Conservation (phyloP, 129 eudicot genomes). For the Centrapalus pauciflorus region DNA sequence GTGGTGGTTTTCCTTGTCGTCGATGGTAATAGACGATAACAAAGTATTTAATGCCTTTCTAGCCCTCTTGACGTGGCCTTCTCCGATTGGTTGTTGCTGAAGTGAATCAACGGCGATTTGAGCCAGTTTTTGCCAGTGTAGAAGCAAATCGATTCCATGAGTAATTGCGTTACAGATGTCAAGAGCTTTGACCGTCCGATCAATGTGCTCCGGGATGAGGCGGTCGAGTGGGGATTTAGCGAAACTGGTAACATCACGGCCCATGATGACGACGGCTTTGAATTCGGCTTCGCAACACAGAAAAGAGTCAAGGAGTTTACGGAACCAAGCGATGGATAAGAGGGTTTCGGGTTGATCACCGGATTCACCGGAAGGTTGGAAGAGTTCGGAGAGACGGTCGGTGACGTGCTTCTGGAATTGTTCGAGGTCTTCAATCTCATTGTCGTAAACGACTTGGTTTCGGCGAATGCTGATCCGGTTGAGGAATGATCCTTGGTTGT, state of each 20-base stretch:
- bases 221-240: slow-evolving; percentile 78
- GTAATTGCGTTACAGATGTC: slow-evolving; percentile 77
- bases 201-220: slow-evolving; percentile 64
- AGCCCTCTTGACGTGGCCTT: slow-evolving; percentile 67
- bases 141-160: slow-evolving; percentile 58
- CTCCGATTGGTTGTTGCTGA: slow-evolving; percentile 54
- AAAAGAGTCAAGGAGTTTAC: slow-evolving; percentile 62
- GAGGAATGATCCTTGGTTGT: slow-evolving; percentile 69
- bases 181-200: slow-evolving; percentile 62
- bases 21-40: slow-evolving; percentile 48
- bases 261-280: slow-evolving; percentile 67
- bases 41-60: slow-evolving; percentile 51
- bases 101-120: slow-evolving; percentile 54
- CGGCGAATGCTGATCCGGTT: slow-evolving; percentile 93
- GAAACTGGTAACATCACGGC: slow-evolving; percentile 57
- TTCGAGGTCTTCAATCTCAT: slow-evolving; percentile 73
- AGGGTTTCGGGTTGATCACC: slow-evolving; percentile 23
- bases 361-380: slow-evolving; percentile 28
- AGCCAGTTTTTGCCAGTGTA: slow-evolving; percentile 61
- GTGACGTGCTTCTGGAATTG: slow-evolving; percentile 59
- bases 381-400: slow-evolving; percentile 68
- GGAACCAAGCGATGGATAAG: slow-evolving; percentile 65
- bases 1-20: slow-evolving; percentile 48
- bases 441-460: slow-evolving; percentile 61
- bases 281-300: slow-evolving; percentile 79